A percentile compares a stretch with the other conserved stretches of the same genome.
These are phyloP conservation scores for Uronychia setigera DNA, from an alignment of 73 alveolate species.

Conservation along the genomic window DNA sequence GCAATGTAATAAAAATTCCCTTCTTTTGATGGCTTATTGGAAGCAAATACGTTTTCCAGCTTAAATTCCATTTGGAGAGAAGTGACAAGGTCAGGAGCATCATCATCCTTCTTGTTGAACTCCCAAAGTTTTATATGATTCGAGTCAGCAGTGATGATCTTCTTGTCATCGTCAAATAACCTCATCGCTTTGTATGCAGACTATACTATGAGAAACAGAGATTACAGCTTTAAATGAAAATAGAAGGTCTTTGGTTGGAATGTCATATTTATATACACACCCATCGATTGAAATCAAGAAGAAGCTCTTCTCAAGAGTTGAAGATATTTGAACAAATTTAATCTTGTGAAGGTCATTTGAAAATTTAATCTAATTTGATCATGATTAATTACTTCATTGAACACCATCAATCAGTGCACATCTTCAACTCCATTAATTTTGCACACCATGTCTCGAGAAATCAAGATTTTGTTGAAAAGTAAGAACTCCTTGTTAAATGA, in stretches of 20 bases:
- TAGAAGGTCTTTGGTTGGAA: conserved; percentile 51
- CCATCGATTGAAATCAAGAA: conserved; percentile 56
- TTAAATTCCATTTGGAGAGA: conserved; percentile 26
- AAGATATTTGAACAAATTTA: conserved; percentile 25
- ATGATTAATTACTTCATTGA: conserved; percentile 33
- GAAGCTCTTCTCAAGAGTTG: conserved; percentile 44
- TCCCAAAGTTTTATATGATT: conserved; percentile 49
- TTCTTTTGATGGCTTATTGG: neutral
- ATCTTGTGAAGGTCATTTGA: conserved; percentile 58
- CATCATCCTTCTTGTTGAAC: conserved; percentile 37
- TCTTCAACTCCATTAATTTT: conserved; percentile 1
- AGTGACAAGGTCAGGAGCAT: conserved; percentile 53
- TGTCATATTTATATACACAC: conserved; percentile 42
- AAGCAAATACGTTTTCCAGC: conserved; percentile 41
- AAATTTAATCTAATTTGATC: conserved; percentile 22
- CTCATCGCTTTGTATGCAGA: conserved; percentile 53
- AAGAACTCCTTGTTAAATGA: conserved; percentile 20
- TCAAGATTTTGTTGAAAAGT: conserved; percentile 10
- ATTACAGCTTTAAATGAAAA: conserved; percentile 56
- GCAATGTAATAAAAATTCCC: conserved; percentile 32
- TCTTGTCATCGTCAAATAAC: conserved; percentile 41
- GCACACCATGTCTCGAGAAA: conserved; percentile 6
- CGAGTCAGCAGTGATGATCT: conserved; percentile 48
- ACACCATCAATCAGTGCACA: conserved; percentile 30
- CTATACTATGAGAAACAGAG: neutral